A percentile compares a stretch with the other conserved stretches of the same genome.
Evolutionary conservation across 371 early-diverging fungal species (phyloP).

Genomic region (Saksenaea vasiformis): DNA sequence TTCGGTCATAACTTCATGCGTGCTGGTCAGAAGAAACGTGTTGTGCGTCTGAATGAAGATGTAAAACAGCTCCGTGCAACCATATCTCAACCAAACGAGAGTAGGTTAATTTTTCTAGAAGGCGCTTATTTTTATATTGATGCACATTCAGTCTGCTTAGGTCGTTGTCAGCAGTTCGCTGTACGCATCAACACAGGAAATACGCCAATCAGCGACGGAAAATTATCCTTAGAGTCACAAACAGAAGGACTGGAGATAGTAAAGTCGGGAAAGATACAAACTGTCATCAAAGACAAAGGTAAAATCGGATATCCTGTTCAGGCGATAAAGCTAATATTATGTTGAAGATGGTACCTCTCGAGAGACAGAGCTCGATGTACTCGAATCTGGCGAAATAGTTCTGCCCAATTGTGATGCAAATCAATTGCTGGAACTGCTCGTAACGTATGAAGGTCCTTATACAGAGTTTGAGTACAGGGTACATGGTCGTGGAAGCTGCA

Average conservation of each 20-base stretch:
- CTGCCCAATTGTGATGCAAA: conserved; percentile 58
- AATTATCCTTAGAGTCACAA: conserved; percentile 36
- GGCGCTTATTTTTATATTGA: background rate
- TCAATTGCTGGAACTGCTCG: conserved; percentile 49
- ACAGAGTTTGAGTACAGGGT: conserved; percentile 60
- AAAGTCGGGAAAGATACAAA: conserved; percentile 15
- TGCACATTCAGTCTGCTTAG: conserved; percentile 35
- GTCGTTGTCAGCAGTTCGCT: conserved; percentile 43
- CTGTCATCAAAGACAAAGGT: conserved; percentile 7
- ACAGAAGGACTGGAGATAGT: conserved; percentile 45
- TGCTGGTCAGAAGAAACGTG: conserved; percentile 60
- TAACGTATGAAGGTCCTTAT: conserved; percentile 57
- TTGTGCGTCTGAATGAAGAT: conserved; percentile 58
- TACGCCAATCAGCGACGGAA: conserved; percentile 20
- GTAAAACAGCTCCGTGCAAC: conserved; percentile 32
- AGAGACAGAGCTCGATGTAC: conserved; percentile 39
- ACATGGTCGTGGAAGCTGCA: conserved; percentile 6
- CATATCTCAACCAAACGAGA: conserved; percentile 40
- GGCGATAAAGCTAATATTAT: conserved; percentile 1
- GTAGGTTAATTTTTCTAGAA: conserved; percentile 17
- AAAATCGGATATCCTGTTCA: too few relatives aligned
- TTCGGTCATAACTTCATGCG: conserved; percentile 65
- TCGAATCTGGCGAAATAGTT: conserved; percentile 49
- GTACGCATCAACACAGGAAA: conserved; percentile 34
- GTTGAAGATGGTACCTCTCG: conserved; percentile 5